Evolutionary conservation across 2,329 filamentous ascomycete species (phyloP).

Genomic region (Diaporthe ilicicola): DNA sequence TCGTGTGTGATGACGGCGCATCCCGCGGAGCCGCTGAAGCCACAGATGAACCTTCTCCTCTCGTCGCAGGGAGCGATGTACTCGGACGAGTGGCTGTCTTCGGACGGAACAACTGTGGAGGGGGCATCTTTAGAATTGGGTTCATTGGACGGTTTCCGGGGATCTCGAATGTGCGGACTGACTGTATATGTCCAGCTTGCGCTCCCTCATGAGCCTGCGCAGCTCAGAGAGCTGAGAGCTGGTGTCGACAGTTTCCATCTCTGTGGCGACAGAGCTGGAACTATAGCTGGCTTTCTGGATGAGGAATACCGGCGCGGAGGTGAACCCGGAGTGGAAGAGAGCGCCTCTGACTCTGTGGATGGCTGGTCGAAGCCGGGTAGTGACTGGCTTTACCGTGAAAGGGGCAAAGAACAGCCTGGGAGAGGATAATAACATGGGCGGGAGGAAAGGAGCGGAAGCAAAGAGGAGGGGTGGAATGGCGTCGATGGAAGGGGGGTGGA

Average conservation of each 20-base stretch:
- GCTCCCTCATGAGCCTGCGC: constrained; percentile 85
- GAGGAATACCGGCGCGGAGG: not conserved
- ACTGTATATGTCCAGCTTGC: constrained; percentile 93
- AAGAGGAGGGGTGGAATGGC: not conserved
- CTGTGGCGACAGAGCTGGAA: constrained; percentile 15
- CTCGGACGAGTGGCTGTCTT: constrained; percentile 97
- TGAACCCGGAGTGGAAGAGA: not conserved
- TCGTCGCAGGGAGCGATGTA: constrained; percentile 97
- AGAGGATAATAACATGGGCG: constrained; percentile 29
- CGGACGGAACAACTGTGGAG: constrained; percentile 84
- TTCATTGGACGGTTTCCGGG: constrained; percentile 30
- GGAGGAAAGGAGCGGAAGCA: constrained; percentile 4
- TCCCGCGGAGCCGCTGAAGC: constrained; percentile 94
- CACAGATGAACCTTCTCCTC: constrained; percentile 88
- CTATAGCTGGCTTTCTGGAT: constrained; percentile 9
- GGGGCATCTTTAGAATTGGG: constrained; percentile 46
- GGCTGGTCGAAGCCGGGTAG: not conserved
- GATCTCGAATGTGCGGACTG: constrained; percentile 46
- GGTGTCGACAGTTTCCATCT: constrained; percentile 83
- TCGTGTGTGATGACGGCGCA: constrained; percentile 88
- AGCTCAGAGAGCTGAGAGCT: constrained; percentile 78
- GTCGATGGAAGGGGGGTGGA: constrained; percentile 6
- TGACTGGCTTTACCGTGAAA: constrained; percentile 3
- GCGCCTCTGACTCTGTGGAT: not conserved
- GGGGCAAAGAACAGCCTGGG: constrained; percentile 17